Evolutionary conservation across 78 protist species (phyloP).

Genomic region (Dictyostelium discoideum): dicty_2.7 NC_007089.4:5208501-5209000

Average conservation of each 20-base stretch:
- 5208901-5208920: neutral
- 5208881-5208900: constrained; percentile 6
- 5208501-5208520: neutral
- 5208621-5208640: neutral
- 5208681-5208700: neutral
- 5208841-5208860: neutral
- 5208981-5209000: constrained; percentile 4
- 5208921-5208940: constrained; percentile 15
- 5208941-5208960: constrained; percentile 9
- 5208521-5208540: too few relatives aligned
- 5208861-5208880: neutral
- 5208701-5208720: too few relatives aligned
- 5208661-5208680: neutral
- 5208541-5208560: neutral
- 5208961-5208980: constrained; percentile 19
- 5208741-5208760: neutral
- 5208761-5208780: too few relatives aligned
- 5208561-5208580: neutral
- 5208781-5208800: too few relatives aligned
- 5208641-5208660: neutral
- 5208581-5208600: neutral
- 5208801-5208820: neutral
- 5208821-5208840: neutral
- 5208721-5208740: too few relatives aligned
- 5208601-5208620: neutral